A percentile compares a stretch with the other conserved stretches of the same genome.
These are phyloP conservation scores for Mycena metata DNA, from an alignment of 768 basidiomycete genomes.

Conservation along the genomic window DNA sequence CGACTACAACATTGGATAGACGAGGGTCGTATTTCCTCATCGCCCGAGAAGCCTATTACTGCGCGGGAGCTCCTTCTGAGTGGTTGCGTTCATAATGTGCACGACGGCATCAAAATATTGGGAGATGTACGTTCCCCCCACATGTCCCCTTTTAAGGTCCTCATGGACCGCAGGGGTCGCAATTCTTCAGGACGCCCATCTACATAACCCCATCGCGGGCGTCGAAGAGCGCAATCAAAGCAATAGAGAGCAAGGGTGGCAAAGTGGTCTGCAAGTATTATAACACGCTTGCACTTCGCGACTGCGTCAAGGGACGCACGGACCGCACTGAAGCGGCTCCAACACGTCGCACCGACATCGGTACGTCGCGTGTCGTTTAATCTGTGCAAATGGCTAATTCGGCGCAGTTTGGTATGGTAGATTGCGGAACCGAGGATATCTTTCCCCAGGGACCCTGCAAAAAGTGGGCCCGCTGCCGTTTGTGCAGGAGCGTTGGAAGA, in stretches of 20 bases:
- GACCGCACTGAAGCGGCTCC: slow-evolving; percentile 84
- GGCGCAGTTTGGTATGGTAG: slow-evolving; percentile 82
- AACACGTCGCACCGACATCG: slow-evolving; percentile 86
- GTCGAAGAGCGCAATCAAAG: slow-evolving; percentile 86
- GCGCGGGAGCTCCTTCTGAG: slow-evolving; percentile 87
- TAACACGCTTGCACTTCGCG: slow-evolving; percentile 86
- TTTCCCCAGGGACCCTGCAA: slow-evolving; percentile 71
- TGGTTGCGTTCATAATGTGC: slow-evolving; percentile 88
- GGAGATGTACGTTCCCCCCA: slow-evolving; percentile 71
- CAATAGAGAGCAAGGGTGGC: slow-evolving; percentile 87
- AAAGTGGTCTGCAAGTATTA: slow-evolving; percentile 92
- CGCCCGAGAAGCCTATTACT: slow-evolving; percentile 87
- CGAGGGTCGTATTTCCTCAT: slow-evolving; percentile 82
- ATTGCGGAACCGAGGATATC: slow-evolving; percentile 80
- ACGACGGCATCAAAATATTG: slow-evolving; percentile 93
- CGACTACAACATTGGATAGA: slow-evolving; percentile 93
- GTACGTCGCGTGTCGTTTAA: slow-evolving; percentile 59
- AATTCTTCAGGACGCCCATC: slow-evolving; percentile 76
- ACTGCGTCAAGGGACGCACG: slow-evolving; percentile 78
- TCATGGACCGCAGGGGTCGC: slow-evolving; percentile 64
- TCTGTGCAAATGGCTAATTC: slow-evolving; percentile 13
- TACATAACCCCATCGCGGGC: slow-evolving; percentile 88
- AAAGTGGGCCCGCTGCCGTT: slow-evolving; percentile 66
- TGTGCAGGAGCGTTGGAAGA: slow-evolving; percentile 78
- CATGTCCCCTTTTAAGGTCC: neutral